phyloP scores from a whole-genome alignment of 441 rosid genomes.

The Mallotus japonicus region DNA sequence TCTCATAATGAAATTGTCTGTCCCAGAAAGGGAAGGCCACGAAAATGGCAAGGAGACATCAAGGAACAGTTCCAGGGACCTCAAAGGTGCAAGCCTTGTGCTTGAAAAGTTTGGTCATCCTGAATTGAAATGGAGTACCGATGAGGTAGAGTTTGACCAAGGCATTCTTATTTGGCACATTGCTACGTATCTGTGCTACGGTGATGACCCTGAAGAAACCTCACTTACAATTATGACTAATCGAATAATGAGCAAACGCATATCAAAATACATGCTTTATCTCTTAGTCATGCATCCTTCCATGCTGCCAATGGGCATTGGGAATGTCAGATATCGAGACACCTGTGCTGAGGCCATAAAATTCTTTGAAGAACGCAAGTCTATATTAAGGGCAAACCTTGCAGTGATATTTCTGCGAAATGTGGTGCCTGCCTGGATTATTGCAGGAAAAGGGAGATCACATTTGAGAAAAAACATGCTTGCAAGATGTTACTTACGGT shows the following conservation, averaged over 20 bases:
- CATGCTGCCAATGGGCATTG: conserved; percentile 13
- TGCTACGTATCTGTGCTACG: conserved; percentile 45
- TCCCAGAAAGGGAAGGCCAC: background rate
- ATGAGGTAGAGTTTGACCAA: conserved; percentile 37
- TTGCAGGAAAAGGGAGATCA: conserved; percentile 6
- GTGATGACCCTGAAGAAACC: background rate
- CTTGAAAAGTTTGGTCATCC: conserved; percentile 3
- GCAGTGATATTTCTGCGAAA: background rate
- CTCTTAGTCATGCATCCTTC: conserved; percentile 37
- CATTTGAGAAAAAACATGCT: conserved; percentile 1
- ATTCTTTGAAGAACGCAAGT: background rate
- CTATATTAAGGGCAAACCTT: background rate
- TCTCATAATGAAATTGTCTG: background rate
- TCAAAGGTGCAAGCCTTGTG: background rate
- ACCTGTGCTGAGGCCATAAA: conserved; percentile 33
- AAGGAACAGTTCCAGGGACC: background rate
- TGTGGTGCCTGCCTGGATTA: conserved; percentile 26
- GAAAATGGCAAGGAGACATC: background rate
- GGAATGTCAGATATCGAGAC: conserved; percentile 25
- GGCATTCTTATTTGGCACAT: conserved; percentile 48
- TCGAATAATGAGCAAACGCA: conserved; percentile 30
- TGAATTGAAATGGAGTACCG: background rate
- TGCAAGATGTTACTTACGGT: conserved; percentile 17
- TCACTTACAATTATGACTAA: too few species aligned
- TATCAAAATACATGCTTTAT: conserved; percentile 50